These are phyloP conservation scores for Pisolithus orientalis DNA, from an alignment of 768 basidiomycete species.

Conservation along the genomic window DNA sequence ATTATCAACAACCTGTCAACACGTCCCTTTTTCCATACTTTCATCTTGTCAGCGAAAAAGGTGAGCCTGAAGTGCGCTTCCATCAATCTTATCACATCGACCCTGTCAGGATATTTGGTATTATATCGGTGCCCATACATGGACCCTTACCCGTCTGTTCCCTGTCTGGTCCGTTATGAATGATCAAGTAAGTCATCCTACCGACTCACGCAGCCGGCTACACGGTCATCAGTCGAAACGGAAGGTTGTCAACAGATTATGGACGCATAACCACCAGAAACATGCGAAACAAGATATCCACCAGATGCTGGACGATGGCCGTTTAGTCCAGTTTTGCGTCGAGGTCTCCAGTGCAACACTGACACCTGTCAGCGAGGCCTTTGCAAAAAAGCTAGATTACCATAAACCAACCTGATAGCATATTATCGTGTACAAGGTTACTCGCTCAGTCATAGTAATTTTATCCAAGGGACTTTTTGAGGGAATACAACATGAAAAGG, in stretches of 20 bases:
- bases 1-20: constrained; percentile 20
- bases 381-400: constrained; percentile 19
- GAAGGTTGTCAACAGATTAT: constrained; percentile 30
- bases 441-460: background rate
- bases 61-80: constrained; percentile 20
- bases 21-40: constrained; percentile 40
- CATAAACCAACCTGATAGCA: background rate
- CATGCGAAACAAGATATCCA: constrained; percentile 30
- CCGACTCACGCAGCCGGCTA: constrained; percentile 4
- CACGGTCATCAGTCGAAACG: constrained; percentile 22
- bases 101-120: constrained; percentile 38
- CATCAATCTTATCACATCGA: constrained; percentile 4
- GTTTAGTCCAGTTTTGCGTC: constrained; percentile 41
- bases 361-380: constrained; percentile 13
- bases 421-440: background rate
- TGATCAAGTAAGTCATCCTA: constrained; percentile 25
- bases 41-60: constrained; percentile 41
- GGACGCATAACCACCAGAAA: constrained; percentile 29
- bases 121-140: constrained; percentile 47
- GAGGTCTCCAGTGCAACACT: constrained; percentile 27
- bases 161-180: constrained; percentile 36
- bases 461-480: no score
- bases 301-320: constrained; percentile 33
- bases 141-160: constrained; percentile 27
- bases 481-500: no score